Evolutionary conservation across 306 rosid species (phyloP).

Genomic region (Mimosa pudica): DNA sequence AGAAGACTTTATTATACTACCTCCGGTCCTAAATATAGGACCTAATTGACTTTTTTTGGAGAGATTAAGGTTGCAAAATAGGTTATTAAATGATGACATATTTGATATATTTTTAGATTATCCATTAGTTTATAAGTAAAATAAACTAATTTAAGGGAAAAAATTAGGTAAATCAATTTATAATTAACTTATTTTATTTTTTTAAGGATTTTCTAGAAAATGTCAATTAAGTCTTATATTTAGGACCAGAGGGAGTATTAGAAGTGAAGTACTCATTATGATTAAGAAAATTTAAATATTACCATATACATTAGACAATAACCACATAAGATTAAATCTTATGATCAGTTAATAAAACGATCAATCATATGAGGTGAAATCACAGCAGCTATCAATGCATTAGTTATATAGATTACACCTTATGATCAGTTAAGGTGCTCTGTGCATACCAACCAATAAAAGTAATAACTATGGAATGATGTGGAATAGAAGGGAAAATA

Average conservation of each 20-base stretch:
- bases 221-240: no score
- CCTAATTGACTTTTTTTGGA: no score
- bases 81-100: no score
- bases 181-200: no score
- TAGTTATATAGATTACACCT: background rate
- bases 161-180: no score
- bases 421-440: slow-evolving; percentile 18
- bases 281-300: slow-evolving; percentile 8
- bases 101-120: no score
- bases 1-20: slow-evolving; percentile 23
- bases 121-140: no score
- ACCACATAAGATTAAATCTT: slow-evolving; percentile 13
- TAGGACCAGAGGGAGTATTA: no score
- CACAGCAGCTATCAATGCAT: slow-evolving; percentile 17
- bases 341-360: background rate
- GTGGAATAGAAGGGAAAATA: slow-evolving; percentile 17
- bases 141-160: no score
- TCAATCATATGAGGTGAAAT: slow-evolving; percentile 6
- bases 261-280: background rate
- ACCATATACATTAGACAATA: slow-evolving; percentile 6
- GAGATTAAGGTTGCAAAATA: no score
- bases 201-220: no score
- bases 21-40: no score
- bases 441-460: slow-evolving; percentile 14
- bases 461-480: background rate